Evolutionary conservation across 768 basidiomycete genomes (phyloP).

Genomic region (Auricularia cornea): DNA sequence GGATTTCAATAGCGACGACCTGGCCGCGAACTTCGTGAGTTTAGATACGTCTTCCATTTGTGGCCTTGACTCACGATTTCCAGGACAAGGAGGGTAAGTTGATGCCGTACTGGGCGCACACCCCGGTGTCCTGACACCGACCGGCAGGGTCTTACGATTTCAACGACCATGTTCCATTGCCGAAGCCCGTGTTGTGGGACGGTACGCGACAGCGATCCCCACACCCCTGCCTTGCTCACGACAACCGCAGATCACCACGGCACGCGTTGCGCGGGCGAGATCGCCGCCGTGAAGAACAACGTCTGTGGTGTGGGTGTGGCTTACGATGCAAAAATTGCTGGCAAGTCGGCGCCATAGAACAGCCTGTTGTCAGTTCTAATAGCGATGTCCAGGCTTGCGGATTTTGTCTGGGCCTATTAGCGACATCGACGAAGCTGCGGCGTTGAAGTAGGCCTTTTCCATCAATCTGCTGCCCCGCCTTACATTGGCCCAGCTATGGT

Average conservation of each 20-base stretch:
- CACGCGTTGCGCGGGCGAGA: conserved; percentile 94
- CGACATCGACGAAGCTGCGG: conserved; percentile 90
- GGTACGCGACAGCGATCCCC: conserved; percentile 19
- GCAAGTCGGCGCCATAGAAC: too few species aligned
- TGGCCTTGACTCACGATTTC: not conserved
- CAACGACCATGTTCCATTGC: conserved; percentile 84
- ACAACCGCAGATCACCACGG: conserved; percentile 64
- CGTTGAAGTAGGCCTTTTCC: conserved; percentile 49
- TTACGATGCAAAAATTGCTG: conserved; percentile 79
- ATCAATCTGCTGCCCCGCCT: not conserved
- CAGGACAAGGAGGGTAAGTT: not conserved
- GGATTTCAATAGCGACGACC: conserved; percentile 81
- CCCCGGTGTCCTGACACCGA: conserved; percentile 40
- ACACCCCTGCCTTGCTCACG: not conserved
- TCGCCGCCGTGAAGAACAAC: conserved; percentile 86
- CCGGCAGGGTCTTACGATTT: conserved; percentile 88
- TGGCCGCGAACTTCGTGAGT: conserved; percentile 88
- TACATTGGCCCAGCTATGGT: conserved; percentile 40
- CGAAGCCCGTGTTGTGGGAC: conserved; percentile 78
- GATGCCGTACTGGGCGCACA: not conserved
- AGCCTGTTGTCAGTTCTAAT: too few species aligned
- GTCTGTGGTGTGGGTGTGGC: conserved; percentile 94
- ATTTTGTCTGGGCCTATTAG: conserved; percentile 93
- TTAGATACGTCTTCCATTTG: not conserved
- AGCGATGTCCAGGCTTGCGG: conserved; percentile 51